Percentiles rank a stretch among this genome's conserved stretches.
Evolutionary conservation across 305 asterid genomes (phyloP).

Genomic region (Fraxinus greggii): DNA sequence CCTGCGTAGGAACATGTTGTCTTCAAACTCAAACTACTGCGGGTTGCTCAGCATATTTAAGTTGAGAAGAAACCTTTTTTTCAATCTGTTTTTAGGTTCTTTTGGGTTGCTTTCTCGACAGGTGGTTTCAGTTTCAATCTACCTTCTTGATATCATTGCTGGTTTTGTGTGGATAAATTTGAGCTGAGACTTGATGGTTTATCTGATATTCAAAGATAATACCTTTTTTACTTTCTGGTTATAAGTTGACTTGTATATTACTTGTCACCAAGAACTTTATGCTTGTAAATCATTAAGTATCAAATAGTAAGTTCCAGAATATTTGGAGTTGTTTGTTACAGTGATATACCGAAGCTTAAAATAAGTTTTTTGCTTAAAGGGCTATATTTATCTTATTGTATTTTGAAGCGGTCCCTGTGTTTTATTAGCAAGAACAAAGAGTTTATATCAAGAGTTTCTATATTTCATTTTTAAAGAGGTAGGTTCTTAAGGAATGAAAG

Average conservation of each 20-base stretch:
- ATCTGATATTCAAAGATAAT: not conserved
- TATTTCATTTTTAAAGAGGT: slow-evolving; percentile 58
- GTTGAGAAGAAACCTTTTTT: not conserved
- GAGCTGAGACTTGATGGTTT: not conserved
- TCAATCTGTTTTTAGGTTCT: not conserved
- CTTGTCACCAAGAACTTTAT: too few species aligned
- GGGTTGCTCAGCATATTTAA: not conserved
- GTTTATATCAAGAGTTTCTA: not conserved
- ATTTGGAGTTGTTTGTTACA: not conserved
- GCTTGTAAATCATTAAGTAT: not conserved
- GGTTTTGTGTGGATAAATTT: not conserved
- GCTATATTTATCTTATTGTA: not conserved
- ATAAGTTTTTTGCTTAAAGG: not conserved
- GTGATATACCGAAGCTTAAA: not conserved
- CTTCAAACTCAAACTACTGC: not conserved
- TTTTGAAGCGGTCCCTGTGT: not conserved
- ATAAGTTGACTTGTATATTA: not conserved
- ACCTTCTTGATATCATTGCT: not conserved
- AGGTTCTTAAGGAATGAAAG: slow-evolving; percentile 77
- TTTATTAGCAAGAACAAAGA: not conserved
- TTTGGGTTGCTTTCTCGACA: not conserved
- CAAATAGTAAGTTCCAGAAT: not conserved
- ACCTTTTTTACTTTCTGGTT: slow-evolving; percentile 4
- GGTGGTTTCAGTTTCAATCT: not conserved
- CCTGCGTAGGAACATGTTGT: not conserved